A percentile compares a stretch with the other conserved stretches of the same genome.
Evolutionary conservation across 2,329 filamentous ascomycete genomes (phyloP).

Genomic region (Leptographium flavum): DNA sequence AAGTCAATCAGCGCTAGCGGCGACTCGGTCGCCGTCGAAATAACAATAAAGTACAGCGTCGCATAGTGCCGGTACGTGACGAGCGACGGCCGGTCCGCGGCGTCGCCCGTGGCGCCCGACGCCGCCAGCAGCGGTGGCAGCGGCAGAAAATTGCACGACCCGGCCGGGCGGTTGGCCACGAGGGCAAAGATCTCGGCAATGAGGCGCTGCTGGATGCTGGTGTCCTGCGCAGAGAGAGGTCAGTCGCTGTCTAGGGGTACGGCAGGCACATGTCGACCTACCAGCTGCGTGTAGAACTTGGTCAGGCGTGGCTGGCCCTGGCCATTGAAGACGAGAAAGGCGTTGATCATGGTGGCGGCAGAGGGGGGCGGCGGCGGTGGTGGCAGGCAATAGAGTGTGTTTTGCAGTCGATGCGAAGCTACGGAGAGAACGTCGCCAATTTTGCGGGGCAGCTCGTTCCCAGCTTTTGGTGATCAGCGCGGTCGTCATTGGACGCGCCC

Average conservation of each 20-base stretch:
- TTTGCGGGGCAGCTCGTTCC: not conserved
- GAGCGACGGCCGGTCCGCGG: constrained; percentile 68
- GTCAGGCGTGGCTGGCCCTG: constrained; percentile 91
- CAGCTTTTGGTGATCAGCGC: not conserved
- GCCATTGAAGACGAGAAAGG: constrained; percentile 97
- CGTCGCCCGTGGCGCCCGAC: constrained; percentile 53
- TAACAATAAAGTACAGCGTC: constrained; percentile 96
- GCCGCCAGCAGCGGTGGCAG: constrained; percentile 53
- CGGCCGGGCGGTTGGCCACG: constrained; percentile 79
- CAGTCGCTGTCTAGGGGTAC: too few species aligned
- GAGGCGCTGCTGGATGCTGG: constrained; percentile 88
- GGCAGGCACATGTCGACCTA: constrained; percentile 23
- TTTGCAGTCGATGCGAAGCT: too few species aligned
- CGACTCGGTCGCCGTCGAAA: constrained; percentile 90
- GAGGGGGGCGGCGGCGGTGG: not conserved
- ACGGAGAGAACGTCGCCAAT: not conserved
- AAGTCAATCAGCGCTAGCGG: constrained; percentile 90
- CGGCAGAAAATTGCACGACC: constrained; percentile 94
- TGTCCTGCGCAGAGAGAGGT: constrained; percentile 51
- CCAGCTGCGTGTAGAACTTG: constrained; percentile 97
- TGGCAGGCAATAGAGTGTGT: too few species aligned
- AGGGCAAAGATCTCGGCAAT: constrained; percentile 96
- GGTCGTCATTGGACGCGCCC: not conserved
- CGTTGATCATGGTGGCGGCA: constrained; percentile 70
- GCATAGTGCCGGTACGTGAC: constrained; percentile 98